Conservation (phyloP, 2,329 filamentous ascomycete species). For the Cucurbitaria berberidis region DNA sequence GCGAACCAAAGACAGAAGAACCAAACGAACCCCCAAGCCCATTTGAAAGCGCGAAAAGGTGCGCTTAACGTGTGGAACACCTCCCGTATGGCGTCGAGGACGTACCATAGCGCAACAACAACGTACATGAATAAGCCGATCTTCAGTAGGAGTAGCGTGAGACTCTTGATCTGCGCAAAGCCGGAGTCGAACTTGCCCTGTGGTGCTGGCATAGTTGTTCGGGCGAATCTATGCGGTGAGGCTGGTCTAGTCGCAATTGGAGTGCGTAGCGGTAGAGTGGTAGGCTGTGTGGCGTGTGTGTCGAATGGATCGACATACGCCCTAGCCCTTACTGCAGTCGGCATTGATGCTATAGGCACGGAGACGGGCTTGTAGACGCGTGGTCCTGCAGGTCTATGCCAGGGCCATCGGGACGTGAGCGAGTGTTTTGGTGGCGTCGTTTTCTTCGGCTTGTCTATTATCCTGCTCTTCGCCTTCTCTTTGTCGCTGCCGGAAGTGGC, state of each 20-base stretch:
- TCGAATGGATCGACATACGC: conserved; percentile 27
- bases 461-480: conserved; percentile 10
- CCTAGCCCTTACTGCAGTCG: not conserved
- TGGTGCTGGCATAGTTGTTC: not conserved
- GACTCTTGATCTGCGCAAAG: conserved; percentile 26
- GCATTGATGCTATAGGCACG: not conserved
- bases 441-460: conserved; percentile 2
- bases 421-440: conserved; percentile 12
- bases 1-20: conserved; percentile 4
- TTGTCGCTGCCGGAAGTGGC: conserved; percentile 2
- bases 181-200: conserved; percentile 30
- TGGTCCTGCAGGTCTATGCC: conserved; percentile 27
- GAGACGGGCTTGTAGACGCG: conserved; percentile 22
- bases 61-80: conserved; percentile 29
- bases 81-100: conserved; percentile 35
- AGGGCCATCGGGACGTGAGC: conserved; percentile 29
- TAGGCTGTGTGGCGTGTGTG: conserved; percentile 15
- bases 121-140: conserved; percentile 28
- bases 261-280: not conserved
- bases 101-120: conserved; percentile 35
- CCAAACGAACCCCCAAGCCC: conserved; percentile 16
- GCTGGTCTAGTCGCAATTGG: conserved; percentile 12
- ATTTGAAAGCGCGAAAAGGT: conserved; percentile 26
- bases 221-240: conserved; percentile 18
- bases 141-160: conserved; percentile 23